A percentile compares a stretch with the other conserved stretches of the same genome.
Evolutionary conservation across 192 early-diverging fungal species (phyloP).

Genomic region (Gryganskiella cystojenkinii): DNA sequence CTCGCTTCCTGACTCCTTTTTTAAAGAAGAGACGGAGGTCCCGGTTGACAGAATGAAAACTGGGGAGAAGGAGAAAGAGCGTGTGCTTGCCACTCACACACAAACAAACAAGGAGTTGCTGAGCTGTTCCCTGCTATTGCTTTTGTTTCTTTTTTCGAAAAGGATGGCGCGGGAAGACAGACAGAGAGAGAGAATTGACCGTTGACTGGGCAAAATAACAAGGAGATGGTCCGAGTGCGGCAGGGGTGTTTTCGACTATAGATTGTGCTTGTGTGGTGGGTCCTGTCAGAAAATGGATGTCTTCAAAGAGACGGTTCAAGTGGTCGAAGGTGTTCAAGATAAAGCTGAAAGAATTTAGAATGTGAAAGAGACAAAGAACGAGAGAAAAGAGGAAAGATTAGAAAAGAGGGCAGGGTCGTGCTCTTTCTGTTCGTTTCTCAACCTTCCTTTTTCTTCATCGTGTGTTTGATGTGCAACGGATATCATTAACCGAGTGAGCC

Average conservation of each 20-base stretch:
- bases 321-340: neutral
- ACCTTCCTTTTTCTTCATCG: neutral
- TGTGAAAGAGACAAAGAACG: neutral
- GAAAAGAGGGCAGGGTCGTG: neutral
- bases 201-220: neutral
- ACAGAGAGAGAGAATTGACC: neutral
- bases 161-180: neutral
- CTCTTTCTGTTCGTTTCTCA: neutral
- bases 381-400: neutral
- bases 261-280: neutral
- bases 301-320: too few relatives aligned
- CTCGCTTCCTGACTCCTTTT: too few relatives aligned
- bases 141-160: too few relatives aligned
- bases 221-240: neutral
- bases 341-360: neutral
- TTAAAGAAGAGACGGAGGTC: too few relatives aligned
- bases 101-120: neutral
- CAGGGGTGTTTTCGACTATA: neutral
- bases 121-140: too few relatives aligned
- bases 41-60: too few relatives aligned
- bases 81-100: too few relatives aligned
- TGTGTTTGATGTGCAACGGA: too few relatives aligned
- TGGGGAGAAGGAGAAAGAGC: too few relatives aligned
- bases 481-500: too few relatives aligned
- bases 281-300: too few relatives aligned